Percentiles rank a stretch among this genome's conserved stretches.
phyloP scores from a whole-genome alignment of 2,329 filamentous ascomycete species.

The Colletotrichum orchidophilum region DNA sequence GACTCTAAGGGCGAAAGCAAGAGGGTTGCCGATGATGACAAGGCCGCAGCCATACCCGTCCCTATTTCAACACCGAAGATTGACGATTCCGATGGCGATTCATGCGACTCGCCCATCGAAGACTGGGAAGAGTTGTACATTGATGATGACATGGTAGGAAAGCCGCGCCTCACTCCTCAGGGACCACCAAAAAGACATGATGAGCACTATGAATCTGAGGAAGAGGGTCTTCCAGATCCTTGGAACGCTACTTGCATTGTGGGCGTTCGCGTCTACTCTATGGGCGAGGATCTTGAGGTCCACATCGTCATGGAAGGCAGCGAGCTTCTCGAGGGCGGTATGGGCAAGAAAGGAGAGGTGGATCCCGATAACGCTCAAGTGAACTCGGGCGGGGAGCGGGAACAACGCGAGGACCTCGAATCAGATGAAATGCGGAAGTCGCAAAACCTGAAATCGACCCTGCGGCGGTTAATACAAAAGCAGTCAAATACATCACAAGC shows the following conservation, averaged over 20 bases:
- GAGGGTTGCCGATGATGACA: constrained; percentile 29
- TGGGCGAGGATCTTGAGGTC: constrained; percentile 63
- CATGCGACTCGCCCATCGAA: constrained; percentile 67
- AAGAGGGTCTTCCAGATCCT: constrained; percentile 63
- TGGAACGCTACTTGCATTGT: constrained; percentile 73
- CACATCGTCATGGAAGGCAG: constrained; percentile 65
- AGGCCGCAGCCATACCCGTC: constrained; percentile 30
- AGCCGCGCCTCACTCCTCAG: constrained; percentile 53
- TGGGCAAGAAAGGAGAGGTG: constrained; percentile 64
- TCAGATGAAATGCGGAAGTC: constrained; percentile 40
- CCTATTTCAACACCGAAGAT: constrained; percentile 15
- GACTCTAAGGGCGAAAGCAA: constrained; percentile 30
- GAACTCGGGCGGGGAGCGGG: constrained; percentile 64
- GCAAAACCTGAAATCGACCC: neutral
- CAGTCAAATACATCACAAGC: too few relatives aligned
- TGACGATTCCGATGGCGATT: constrained; percentile 59
- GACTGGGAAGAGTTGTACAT: constrained; percentile 70
- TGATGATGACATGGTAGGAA: constrained; percentile 65
- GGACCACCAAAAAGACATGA: constrained; percentile 45
- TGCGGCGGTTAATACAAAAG: too few relatives aligned
- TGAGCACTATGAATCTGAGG: constrained; percentile 60
- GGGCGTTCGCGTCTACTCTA: constrained; percentile 69
- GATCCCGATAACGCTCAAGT: constrained; percentile 67
- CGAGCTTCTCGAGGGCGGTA: constrained; percentile 61
- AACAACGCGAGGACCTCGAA: constrained; percentile 42